phyloP scores from a whole-genome alignment of 225 moss, liverwort and hornwort species.

The Antitrichia curtipendula region DNA sequence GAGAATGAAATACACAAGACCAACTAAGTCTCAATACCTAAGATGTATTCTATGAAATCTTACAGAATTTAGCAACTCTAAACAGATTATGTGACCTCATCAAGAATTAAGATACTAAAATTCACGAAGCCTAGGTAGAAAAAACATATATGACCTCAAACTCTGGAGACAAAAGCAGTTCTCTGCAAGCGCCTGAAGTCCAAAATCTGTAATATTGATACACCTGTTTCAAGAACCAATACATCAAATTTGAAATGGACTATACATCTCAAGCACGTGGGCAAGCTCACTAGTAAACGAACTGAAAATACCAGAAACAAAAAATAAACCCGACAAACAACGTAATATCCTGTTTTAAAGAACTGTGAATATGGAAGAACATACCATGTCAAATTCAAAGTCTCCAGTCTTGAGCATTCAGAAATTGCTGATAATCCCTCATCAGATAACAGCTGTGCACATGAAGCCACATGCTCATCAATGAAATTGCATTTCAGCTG shows the following conservation, averaged over 20 bases:
- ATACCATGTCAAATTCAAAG: constrained; percentile 90
- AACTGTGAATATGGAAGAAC: not conserved
- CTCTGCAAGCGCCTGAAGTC: constrained; percentile 63
- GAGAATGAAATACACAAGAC: not conserved
- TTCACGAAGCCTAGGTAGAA: not conserved
- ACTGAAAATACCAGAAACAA: not conserved
- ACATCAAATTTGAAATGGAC: not conserved
- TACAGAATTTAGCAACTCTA: not conserved
- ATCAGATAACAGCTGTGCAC: constrained; percentile 65
- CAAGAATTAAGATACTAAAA: not conserved
- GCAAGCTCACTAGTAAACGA: not conserved
- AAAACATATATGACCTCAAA: constrained; percentile 33
- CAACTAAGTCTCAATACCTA: not conserved
- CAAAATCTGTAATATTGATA: constrained; percentile 62
- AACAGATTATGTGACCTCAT: not conserved
- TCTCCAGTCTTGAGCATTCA: constrained; percentile 62
- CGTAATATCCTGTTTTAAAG: not conserved
- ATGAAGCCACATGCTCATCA: constrained; percentile 3
- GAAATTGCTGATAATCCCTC: constrained; percentile 71
- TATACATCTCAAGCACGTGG: not conserved
- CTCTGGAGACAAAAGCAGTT: constrained; percentile 51
- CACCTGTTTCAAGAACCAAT: constrained; percentile 52
- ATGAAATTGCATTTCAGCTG: not conserved
- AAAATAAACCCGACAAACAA: not conserved
- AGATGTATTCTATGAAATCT: not conserved